These are phyloP conservation scores for Nemania bipapillata DNA, from an alignment of 2,329 filamentous ascomycete species.

Conservation along the genomic window DNA sequence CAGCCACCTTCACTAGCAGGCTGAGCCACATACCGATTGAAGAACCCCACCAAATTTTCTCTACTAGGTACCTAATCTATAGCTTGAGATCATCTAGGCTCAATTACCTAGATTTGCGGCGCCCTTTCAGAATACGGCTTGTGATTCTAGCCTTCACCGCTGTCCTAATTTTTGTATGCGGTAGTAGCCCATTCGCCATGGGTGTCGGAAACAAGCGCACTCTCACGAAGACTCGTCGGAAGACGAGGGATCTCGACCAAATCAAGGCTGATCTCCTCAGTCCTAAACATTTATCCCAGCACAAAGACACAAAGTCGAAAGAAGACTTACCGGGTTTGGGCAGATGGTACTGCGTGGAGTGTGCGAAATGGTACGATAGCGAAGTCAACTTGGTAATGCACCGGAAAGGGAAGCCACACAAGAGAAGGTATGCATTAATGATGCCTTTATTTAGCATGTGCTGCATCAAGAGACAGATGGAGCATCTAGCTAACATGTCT, in stretches of 20 bases:
- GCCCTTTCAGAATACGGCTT: neutral
- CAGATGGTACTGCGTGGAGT: slow-evolving; percentile 87
- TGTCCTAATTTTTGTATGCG: neutral
- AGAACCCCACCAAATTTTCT: slow-evolving; percentile 49
- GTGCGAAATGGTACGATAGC: slow-evolving; percentile 95
- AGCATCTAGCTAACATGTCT: slow-evolving; percentile 41
- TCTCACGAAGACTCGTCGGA: slow-evolving; percentile 78
- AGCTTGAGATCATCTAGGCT: neutral
- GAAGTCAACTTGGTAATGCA: slow-evolving; percentile 80
- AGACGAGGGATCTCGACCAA: slow-evolving; percentile 88
- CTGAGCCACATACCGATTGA: slow-evolving; percentile 11
- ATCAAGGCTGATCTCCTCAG: slow-evolving; percentile 83
- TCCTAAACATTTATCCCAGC: slow-evolving; percentile 81
- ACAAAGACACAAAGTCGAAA: slow-evolving; percentile 78
- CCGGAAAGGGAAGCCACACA: slow-evolving; percentile 89
- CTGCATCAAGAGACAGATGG: neutral
- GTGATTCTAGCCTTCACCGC: neutral
- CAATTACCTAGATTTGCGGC: slow-evolving; percentile 9
- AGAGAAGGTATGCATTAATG: slow-evolving; percentile 72
- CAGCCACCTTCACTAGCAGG: slow-evolving; percentile 12
- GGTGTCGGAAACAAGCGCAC: slow-evolving; percentile 73
- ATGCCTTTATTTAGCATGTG: neutral
- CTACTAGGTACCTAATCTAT: neutral
- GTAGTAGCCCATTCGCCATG: slow-evolving; percentile 61
- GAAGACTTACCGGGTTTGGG: slow-evolving; percentile 92